Base-by-base conservation (phyloP, 1,284 basidiomycete genomes). In the Moesziomyces sp. region DNA sequence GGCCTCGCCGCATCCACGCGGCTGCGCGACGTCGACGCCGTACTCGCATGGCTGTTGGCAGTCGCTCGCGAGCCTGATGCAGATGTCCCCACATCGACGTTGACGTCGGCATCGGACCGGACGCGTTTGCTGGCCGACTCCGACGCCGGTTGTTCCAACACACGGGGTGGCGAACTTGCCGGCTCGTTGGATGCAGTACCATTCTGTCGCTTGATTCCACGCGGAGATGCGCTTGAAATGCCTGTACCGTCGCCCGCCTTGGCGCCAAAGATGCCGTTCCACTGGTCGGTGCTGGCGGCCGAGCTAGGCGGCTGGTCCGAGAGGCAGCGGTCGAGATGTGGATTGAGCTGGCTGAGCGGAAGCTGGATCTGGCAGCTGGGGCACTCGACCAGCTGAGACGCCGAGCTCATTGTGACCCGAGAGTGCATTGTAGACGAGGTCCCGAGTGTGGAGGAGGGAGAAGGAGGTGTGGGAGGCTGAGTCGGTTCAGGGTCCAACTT, bases 301-400 rank as follows among this genome's bases (percentile, higher is more conserved):
- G n/a, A 52, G 13, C 48, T 33, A 18, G 52, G 9, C 10, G 24
- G 42, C 14, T 44, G 48, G n/a, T 53, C 61, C 13, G 71, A 58
- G 1, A 81, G 67, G 48, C 80, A 82, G 1, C 56, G 50, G 38
- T 82, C 80, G 40, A 82, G 75, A 46, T 82, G 80, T 14, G 70
- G 68, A 51, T 82, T 82, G 56, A 82, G 68, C 33, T 76, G 71
- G 9, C 68, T 63, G 43, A 69, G 75, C 7, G 74, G 63, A 21
- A 81, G 53, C 16, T 56, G 50, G 24, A 42, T 44, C 26, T 63
- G 65, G 48, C 80, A 82, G 53, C 62, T 76, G 2, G 79, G 79
- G 48, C 79, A 80, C 38, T 62, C 58, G 23, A 81, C 78, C 30
- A 70, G 61, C 64, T 78, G 59, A 3, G 58, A 52, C 13, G 52